Conservation (phyloP, 2,329 filamentous ascomycete species). For the Sclerotinia borealis region DNA sequence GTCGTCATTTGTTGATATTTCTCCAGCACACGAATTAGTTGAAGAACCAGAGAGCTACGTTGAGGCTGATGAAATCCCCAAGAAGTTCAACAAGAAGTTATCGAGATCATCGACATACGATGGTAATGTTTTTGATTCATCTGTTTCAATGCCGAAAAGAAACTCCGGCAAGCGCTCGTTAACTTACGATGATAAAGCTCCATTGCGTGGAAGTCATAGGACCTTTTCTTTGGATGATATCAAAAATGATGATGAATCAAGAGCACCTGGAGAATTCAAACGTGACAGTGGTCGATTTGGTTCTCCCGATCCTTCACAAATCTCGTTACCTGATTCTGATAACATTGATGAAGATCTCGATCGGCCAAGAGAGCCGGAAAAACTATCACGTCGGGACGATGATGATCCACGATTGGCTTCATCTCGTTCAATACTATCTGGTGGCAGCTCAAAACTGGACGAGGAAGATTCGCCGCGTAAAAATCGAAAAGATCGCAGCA, state of each 20-base stretch:
- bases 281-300: constrained; percentile 29
- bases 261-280: constrained; percentile 35
- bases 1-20: constrained; percentile 19
- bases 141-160: constrained; percentile 12
- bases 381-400: constrained; percentile 31
- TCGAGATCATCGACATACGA: constrained; percentile 27
- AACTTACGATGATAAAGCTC: constrained; percentile 34
- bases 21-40: constrained; percentile 18
- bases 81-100: constrained; percentile 30
- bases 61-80: constrained; percentile 26
- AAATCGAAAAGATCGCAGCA: constrained; percentile 33
- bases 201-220: constrained; percentile 22
- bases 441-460: constrained; percentile 27
- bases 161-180: constrained; percentile 30
- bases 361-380: constrained; percentile 29
- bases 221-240: constrained; percentile 31
- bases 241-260: constrained; percentile 32
- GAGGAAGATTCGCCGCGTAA: constrained; percentile 27
- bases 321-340: constrained; percentile 30
- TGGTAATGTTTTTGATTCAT: background rate
- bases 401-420: constrained; percentile 38
- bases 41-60: constrained; percentile 30
- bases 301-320: constrained; percentile 28
- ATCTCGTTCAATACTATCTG: constrained; percentile 44
- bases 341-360: constrained; percentile 32